Conservation (phyloP, 768 basidiomycete genomes). For the Boletus vermiculosoides region DNA sequence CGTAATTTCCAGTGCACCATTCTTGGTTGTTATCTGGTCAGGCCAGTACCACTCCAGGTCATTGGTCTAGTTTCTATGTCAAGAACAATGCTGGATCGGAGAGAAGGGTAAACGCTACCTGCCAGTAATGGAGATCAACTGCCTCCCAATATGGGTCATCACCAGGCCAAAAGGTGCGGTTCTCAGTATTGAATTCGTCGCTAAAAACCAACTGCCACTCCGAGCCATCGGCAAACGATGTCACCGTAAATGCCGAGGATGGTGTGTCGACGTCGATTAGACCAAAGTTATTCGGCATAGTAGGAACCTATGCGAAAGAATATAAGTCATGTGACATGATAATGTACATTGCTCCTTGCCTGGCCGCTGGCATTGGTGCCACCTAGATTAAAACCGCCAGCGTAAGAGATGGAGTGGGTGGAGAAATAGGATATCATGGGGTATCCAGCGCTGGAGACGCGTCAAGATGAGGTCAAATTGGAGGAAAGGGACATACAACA, state of each 20-base stretch:
- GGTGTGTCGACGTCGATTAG: slow-evolving; percentile 81
- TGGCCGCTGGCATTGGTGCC: slow-evolving; percentile 78
- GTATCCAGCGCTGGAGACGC: slow-evolving; percentile 49
- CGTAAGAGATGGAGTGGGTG: slow-evolving; percentile 39
- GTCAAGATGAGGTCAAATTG: not conserved
- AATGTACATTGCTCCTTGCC: slow-evolving; percentile 31
- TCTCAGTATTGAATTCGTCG: slow-evolving; percentile 83
- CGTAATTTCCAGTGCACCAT: slow-evolving; percentile 75
- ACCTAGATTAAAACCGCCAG: slow-evolving; percentile 70
- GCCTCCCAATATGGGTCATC: slow-evolving; percentile 94
- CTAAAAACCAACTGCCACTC: slow-evolving; percentile 74
- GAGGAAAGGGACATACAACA: slow-evolving; percentile 50
- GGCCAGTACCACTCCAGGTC: slow-evolving; percentile 93
- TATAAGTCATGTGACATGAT: not conserved
- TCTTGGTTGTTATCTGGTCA: slow-evolving; percentile 65
- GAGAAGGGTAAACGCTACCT: slow-evolving; percentile 32
- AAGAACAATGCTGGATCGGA: slow-evolving; percentile 1
- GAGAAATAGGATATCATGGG: slow-evolving; percentile 61
- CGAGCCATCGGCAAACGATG: slow-evolving; percentile 52
- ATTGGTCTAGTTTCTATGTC: slow-evolving; percentile 45
- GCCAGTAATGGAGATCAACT: slow-evolving; percentile 78
- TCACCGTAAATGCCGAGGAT: slow-evolving; percentile 48
- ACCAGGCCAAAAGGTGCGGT: slow-evolving; percentile 73
- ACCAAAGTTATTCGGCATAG: slow-evolving; percentile 59
- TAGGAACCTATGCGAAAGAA: slow-evolving; percentile 45